Evolutionary conservation across 257 asterid species (phyloP), one percentile per base, ranked within the genome.

Genomic region (Pogostemon cablin): DNA sequence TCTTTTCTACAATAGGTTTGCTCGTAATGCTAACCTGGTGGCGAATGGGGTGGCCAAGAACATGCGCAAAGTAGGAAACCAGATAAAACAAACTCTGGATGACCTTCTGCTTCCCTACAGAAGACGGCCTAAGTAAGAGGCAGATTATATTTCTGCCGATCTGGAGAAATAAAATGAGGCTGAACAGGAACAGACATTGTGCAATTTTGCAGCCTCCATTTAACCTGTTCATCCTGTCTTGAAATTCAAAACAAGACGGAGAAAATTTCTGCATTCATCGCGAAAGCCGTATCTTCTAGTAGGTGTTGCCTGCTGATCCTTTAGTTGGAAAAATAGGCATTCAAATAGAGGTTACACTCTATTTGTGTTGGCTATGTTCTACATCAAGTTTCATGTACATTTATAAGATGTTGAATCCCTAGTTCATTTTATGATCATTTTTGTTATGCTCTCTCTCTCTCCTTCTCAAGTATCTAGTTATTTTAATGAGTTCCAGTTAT

Each of bases 1-100:
- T 57, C 40, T 25, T 68, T 52, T n/a, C 38, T 43, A 67, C 41
- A 47, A 53, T 86, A 89, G 96, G 83, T 87, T 91, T 49, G 48
- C 78, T 41, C 84, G 96, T 74, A 91, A 86, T 39, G 96, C 97
- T 3, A 88, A 75, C 72, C 79, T 91, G 78, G 95, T 91, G 6
- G 97, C 96, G 4, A 89, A 57, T 63, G 95, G 96, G 53, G 97
- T 91, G 44, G 93, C 71, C 58, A 91, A 89, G 87, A 87, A 91
- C 80, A 20, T 77, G 69, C 83, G 84, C 25, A 87, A 72, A 77
- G 89, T 89, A 6, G 95, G 97, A 72, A 87, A 87, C 74, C 91
- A 79, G 72, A 82, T 91, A 69, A 91, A 87, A 74, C 89, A 78
- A 67, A 73, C 78, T 3, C 68, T 87, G 7, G 93, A 86, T 72